Conservation (phyloP, 768 basidiomycete species). For the Suillus tomentosus region DNA sequence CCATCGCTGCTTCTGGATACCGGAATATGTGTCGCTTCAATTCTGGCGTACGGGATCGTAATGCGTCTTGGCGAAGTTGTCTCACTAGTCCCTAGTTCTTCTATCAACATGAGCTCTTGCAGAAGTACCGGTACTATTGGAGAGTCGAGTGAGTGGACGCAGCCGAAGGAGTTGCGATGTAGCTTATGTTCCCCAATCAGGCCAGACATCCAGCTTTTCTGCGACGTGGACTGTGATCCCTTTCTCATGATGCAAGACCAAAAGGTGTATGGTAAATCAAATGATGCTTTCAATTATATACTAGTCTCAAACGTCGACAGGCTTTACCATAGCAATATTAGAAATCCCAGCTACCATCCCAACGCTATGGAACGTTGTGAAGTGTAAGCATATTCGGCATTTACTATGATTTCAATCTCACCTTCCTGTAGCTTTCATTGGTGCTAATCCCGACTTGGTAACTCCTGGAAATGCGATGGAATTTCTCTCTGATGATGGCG, state of each 20-base stretch:
- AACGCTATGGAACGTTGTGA: constrained; percentile 75
- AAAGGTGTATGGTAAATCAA: constrained; percentile 72
- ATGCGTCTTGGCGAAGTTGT: neutral
- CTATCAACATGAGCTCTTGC: constrained; percentile 75
- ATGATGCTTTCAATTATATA: constrained; percentile 14
- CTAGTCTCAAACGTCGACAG: constrained; percentile 38
- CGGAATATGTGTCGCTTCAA: constrained; percentile 97
- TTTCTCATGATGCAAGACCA: constrained; percentile 80
- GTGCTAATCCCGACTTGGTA: constrained; percentile 60
- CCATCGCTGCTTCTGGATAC: constrained; percentile 43
- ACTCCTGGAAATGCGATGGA: constrained; percentile 65
- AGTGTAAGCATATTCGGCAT: constrained; percentile 44
- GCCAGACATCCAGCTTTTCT: constrained; percentile 80
- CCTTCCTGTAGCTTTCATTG: constrained; percentile 59
- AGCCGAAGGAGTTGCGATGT: constrained; percentile 8
- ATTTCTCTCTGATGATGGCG: constrained; percentile 72
- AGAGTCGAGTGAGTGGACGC: constrained; percentile 71
- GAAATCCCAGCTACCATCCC: constrained; percentile 83
- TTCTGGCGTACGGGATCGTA: constrained; percentile 63
- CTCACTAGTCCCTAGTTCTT: constrained; percentile 59
- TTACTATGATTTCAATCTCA: constrained; percentile 1
- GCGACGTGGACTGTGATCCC: constrained; percentile 77
- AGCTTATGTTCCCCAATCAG: constrained; percentile 34
- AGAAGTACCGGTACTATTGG: constrained; percentile 86
- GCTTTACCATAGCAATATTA: constrained; percentile 76